phyloP scores from a whole-genome alignment of 495 filamentous ascomycete genomes.

The Penicillium ucsense region DNA sequence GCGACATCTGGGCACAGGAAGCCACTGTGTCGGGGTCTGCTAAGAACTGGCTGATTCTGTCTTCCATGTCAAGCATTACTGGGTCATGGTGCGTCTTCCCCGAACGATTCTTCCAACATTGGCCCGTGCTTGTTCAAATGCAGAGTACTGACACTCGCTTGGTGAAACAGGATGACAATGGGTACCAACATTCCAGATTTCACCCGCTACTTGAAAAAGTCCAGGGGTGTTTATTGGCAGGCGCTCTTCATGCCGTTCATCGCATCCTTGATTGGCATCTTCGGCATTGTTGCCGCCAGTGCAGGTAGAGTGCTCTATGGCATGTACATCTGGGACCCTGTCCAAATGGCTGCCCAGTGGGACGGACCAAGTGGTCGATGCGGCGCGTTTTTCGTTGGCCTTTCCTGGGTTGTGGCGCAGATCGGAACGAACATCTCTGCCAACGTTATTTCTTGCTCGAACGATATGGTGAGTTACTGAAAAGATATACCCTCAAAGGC shows the following conservation, averaged over 20 bases:
- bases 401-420: conserved; percentile 41
- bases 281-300: conserved; percentile 43
- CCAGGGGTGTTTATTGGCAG: conserved; percentile 8
- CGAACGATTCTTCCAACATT: neutral
- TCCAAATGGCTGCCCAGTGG: conserved; percentile 42
- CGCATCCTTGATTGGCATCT: conserved; percentile 42
- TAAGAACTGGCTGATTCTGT: conserved; percentile 5
- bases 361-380: conserved; percentile 30
- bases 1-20: conserved; percentile 34
- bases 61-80: neutral
- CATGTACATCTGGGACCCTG: conserved; percentile 46
- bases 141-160: conserved; percentile 12
- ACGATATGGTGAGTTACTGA: conserved; percentile 25
- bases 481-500: too few relatives aligned
- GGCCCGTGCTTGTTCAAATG: neutral
- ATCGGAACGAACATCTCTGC: conserved; percentile 54
- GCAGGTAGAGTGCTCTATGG: conserved; percentile 45
- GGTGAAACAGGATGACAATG: conserved; percentile 10
- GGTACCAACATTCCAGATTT: conserved; percentile 50
- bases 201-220: conserved; percentile 41
- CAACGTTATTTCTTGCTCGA: conserved; percentile 48
- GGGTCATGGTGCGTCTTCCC: neutral
- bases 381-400: conserved; percentile 46
- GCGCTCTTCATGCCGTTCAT: conserved; percentile 20
- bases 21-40: conserved; percentile 29